Conservation (phyloP, 768 basidiomycete species). For the Leccinum imitatum region DNA sequence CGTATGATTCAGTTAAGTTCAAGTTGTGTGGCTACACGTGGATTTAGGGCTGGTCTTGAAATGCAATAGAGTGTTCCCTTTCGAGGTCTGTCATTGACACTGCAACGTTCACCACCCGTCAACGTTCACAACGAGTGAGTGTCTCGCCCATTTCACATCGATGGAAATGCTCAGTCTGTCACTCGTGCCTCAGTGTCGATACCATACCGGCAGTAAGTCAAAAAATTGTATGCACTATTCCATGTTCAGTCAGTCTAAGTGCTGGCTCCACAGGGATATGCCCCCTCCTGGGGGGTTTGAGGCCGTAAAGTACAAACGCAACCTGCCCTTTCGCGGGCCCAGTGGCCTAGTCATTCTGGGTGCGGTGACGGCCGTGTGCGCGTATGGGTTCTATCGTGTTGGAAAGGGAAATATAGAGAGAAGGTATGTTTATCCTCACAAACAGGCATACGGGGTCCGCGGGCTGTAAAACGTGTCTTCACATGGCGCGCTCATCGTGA, state of each 20-base stretch:
- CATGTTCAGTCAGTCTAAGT: slow-evolving; percentile 5
- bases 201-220: slow-evolving; percentile 30
- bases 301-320: slow-evolving; percentile 91
- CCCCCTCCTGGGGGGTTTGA: slow-evolving; percentile 94
- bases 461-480: slow-evolving; percentile 66
- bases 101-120: slow-evolving; percentile 3
- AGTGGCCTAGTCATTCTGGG: slow-evolving; percentile 83
- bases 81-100: slow-evolving; percentile 6
- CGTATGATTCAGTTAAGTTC: not conserved
- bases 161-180: slow-evolving; percentile 1
- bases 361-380: slow-evolving; percentile 82
- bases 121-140: slow-evolving; percentile 22
- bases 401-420: slow-evolving; percentile 91
- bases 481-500: slow-evolving; percentile 56
- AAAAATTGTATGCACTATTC: slow-evolving; percentile 10
- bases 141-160: not conserved
- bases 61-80: not conserved
- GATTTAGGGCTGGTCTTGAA: slow-evolving; percentile 31
- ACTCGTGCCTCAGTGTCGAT: slow-evolving; percentile 22
- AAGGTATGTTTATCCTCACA: slow-evolving; percentile 60
- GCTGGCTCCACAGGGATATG: slow-evolving; percentile 70
- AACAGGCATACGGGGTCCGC: slow-evolving; percentile 44
- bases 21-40: slow-evolving; percentile 12
- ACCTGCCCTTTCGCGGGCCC: slow-evolving; percentile 86
- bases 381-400: slow-evolving; percentile 88